Base-by-base conservation (phyloP, 306 rosid genomes). In the Vigna mungo region DNA sequence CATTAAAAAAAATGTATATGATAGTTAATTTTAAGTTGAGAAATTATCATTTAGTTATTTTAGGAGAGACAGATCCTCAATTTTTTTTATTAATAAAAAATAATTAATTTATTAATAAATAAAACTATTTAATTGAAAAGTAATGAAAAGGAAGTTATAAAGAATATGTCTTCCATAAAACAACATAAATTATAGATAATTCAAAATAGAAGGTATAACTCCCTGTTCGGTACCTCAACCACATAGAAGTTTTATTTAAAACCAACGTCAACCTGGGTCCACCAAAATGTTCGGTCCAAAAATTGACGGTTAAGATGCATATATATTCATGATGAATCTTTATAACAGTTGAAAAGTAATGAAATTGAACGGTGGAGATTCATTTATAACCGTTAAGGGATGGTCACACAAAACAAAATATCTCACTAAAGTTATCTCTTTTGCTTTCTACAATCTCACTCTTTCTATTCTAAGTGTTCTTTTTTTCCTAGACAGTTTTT, bases 321-420 rank as follows among this genome's bases (percentile, higher is more conserved):
- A 14, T 10, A 10, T 21, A 4, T 10, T 1, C 1, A 8, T 14
- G 1, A 68, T 68, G 4, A 6, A 46, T 30, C 34, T 30, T 30
- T 4, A 30, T 30, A 30, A 30, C 34, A 30, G 34, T 9, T 4
- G 3, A 25, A 36, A 80, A 30, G 62, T 34, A 25, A 36, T 4
- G 0, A 23, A 8, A 80, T 80, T 79, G 0, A 68, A 53, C 65
- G 79, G 85, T 2, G 1, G 0, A 15, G 4, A 48, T 36, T n/a
- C 12, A 58, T 58, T 44, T 2, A 3, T 17, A 16, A 37, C 80
- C 34, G 58, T 25, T 68, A 37, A 6, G 80, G 59, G 4, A 71
- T 52, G 72, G 49, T 75, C 59, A 58, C 77, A 49, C 52, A 59
- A 7, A 49, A 25, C 27, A 75, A 61, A 83, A 83, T 67, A 83